A percentile compares a stretch with the other conserved stretches of the same genome.
phyloP scores from a whole-genome alignment of 352 stramenopile species.

The Globisporangium carolinianum region DNA sequence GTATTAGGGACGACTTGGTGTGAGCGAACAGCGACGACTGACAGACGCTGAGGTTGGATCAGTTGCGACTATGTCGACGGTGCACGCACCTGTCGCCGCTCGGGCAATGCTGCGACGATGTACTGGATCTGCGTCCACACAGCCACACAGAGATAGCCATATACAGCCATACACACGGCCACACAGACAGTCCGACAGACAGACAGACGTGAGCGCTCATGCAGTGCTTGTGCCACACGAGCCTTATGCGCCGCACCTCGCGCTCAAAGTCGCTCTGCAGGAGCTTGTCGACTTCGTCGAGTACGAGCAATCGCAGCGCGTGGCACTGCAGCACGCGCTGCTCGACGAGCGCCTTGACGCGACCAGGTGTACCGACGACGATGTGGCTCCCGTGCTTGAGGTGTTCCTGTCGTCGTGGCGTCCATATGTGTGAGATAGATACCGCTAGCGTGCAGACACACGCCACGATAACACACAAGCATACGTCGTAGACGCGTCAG shows the following conservation, averaged over 20 bases:
- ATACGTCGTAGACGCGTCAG: too few relatives aligned
- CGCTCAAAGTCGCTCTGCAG: slow-evolving; percentile 52
- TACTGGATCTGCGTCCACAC: slow-evolving; percentile 36
- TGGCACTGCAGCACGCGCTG: slow-evolving; percentile 38
- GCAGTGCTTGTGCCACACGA: neutral
- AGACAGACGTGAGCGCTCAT: too few relatives aligned
- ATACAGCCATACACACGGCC: neutral
- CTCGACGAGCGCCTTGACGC: slow-evolving; percentile 63
- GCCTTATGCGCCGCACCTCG: slow-evolving; percentile 24
- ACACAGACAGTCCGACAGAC: too few relatives aligned
- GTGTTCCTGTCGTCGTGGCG: slow-evolving; percentile 10
- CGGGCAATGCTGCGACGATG: slow-evolving; percentile 44
- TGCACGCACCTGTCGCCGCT: slow-evolving; percentile 43
- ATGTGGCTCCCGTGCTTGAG: slow-evolving; percentile 48
- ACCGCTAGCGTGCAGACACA: too few relatives aligned
- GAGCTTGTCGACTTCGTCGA: slow-evolving; percentile 86
- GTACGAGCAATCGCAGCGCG: slow-evolving; percentile 48
- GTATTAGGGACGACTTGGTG: neutral
- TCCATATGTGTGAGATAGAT: neutral
- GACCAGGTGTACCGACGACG: slow-evolving; percentile 64
- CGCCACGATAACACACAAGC: neutral
- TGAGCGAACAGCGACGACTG: too few relatives aligned
- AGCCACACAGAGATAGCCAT: neutral
- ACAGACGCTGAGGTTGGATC: too few relatives aligned
- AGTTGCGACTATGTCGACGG: too few relatives aligned